phyloP scores from a whole-genome alignment of 2,329 filamentous ascomycete genomes.

The Ophiosphaerella narmari region DNA sequence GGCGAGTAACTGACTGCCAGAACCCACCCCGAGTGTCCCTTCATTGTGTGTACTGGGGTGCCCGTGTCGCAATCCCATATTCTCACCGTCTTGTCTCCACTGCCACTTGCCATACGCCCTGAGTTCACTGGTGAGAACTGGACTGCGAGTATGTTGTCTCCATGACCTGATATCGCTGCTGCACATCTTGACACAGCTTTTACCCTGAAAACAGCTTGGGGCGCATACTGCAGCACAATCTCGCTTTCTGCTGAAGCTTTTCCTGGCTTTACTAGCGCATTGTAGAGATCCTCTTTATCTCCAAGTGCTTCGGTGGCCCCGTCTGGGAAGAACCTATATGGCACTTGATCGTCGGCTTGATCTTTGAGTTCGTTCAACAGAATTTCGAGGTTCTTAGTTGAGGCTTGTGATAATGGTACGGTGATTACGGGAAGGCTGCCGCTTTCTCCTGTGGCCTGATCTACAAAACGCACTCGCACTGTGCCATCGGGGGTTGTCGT shows the following conservation, averaged over 20 bases:
- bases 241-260: slow-evolving; percentile 62
- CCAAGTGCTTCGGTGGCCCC: slow-evolving; percentile 49
- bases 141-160: slow-evolving; percentile 83
- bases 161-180: slow-evolving; percentile 86
- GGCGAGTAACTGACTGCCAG: slow-evolving; percentile 86
- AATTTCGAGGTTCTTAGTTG: slow-evolving; percentile 85
- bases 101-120: slow-evolving; percentile 80
- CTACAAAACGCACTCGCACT: slow-evolving; percentile 84
- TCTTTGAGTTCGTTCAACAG: slow-evolving; percentile 84
- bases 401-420: slow-evolving; percentile 82
- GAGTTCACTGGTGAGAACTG: slow-evolving; percentile 83
- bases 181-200: slow-evolving; percentile 90
- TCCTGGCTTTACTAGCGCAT: slow-evolving; percentile 47
- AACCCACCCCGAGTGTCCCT: slow-evolving; percentile 89
- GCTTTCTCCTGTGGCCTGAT: slow-evolving; percentile 71
- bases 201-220: slow-evolving; percentile 92
- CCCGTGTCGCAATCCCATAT: slow-evolving; percentile 96
- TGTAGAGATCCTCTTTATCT: slow-evolving; percentile 53
- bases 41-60: slow-evolving; percentile 82
- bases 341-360: slow-evolving; percentile 65
- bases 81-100: slow-evolving; percentile 86
- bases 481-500: slow-evolving; percentile 70
- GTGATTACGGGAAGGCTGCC: slow-evolving; percentile 70
- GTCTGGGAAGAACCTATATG: slow-evolving; percentile 67
- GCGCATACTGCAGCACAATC: slow-evolving; percentile 68